phyloP scores from a whole-genome alignment of 2,329 filamentous ascomycete genomes.

The Penicillium freii region DNA sequence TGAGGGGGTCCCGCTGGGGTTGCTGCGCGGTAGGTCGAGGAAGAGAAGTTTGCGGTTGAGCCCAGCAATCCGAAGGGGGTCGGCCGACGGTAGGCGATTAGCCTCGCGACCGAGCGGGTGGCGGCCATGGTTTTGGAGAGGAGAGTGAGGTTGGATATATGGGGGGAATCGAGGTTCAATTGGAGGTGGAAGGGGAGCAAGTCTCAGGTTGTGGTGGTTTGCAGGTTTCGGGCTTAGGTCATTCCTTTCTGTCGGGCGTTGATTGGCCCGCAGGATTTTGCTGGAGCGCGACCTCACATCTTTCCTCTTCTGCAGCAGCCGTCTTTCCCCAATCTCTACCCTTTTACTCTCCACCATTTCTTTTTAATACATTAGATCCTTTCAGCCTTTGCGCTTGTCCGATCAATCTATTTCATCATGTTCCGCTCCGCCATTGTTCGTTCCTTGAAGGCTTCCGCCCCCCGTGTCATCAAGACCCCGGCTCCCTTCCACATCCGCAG shows the following conservation, averaged over 20 bases:
- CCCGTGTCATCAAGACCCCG: conserved; percentile 53
- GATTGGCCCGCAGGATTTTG: conserved; percentile 43
- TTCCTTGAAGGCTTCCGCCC: conserved; percentile 61
- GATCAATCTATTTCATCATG: conserved; percentile 58
- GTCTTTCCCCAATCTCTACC: conserved; percentile 17
- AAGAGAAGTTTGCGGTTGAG: conserved; percentile 61
- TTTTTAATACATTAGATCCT: conserved; percentile 14
- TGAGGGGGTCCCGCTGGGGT: conserved; percentile 76
- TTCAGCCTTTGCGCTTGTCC: conserved; percentile 20
- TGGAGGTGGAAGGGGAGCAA: conserved; percentile 23
- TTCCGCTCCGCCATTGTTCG: conserved; percentile 84
- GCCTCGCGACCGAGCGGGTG: conserved; percentile 44
- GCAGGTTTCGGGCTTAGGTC: conserved; percentile 40
- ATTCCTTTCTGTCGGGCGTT: conserved; percentile 38
- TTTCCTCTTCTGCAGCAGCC: conserved; percentile 22
- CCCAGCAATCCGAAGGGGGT: conserved; percentile 37
- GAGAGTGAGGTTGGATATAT: conserved; percentile 20
- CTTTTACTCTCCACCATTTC: conserved; percentile 14
- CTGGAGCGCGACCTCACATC: conserved; percentile 30
- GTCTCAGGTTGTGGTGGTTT: conserved; percentile 30
- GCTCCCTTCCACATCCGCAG: conserved; percentile 60
- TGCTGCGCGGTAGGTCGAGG: conserved; percentile 59
- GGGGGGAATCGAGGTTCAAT: conserved; percentile 21
- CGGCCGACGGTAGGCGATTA: conserved; percentile 43
- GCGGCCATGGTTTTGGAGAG: conserved; percentile 41